A percentile compares a stretch with the other conserved stretches of the same genome.
Evolutionary conservation across 2,329 filamentous ascomycete genomes (phyloP).

Genomic region (Clonostachys solani): DNA sequence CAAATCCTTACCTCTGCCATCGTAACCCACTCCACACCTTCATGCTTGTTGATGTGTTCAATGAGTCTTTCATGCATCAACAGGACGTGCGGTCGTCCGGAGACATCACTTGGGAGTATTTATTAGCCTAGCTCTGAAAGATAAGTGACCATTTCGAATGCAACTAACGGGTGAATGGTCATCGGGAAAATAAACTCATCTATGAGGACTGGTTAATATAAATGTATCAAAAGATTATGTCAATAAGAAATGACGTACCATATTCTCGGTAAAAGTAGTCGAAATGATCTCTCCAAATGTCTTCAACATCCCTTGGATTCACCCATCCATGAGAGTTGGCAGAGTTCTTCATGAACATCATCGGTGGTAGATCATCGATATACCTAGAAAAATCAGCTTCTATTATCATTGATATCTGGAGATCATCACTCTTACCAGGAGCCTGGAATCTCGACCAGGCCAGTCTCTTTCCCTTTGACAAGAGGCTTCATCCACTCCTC

Average conservation of each 20-base stretch:
- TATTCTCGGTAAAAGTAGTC: slow-evolving; percentile 74
- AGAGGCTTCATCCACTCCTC: slow-evolving; percentile 42
- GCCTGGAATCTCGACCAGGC: slow-evolving; percentile 62
- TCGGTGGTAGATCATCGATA: slow-evolving; percentile 55
- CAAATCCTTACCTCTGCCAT: slow-evolving; percentile 48
- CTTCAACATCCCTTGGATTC: slow-evolving; percentile 53
- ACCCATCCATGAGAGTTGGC: slow-evolving; percentile 60
- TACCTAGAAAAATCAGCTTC: slow-evolving; percentile 37
- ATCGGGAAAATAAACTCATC: slow-evolving; percentile 76
- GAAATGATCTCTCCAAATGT: slow-evolving; percentile 63
- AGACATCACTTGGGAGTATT: slow-evolving; percentile 43
- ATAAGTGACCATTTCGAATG: too few relatives aligned
- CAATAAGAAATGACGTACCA: not conserved
- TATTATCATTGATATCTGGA: slow-evolving; percentile 11
- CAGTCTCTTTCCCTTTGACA: slow-evolving; percentile 52
- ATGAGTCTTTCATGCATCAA: slow-evolving; percentile 66
- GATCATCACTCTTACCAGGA: slow-evolving; percentile 1
- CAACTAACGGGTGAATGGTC: slow-evolving; percentile 59
- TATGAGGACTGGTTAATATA: not conserved
- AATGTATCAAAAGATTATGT: not conserved
- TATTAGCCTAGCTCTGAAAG: too few relatives aligned
- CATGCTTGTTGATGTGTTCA: slow-evolving; percentile 60
- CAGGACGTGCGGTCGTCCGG: slow-evolving; percentile 67
- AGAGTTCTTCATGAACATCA: slow-evolving; percentile 69
- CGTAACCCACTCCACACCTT: slow-evolving; percentile 61